phyloP scores from a whole-genome alignment of 805 yeast species.

The Vanderwaltozyma polyspora region DNA sequence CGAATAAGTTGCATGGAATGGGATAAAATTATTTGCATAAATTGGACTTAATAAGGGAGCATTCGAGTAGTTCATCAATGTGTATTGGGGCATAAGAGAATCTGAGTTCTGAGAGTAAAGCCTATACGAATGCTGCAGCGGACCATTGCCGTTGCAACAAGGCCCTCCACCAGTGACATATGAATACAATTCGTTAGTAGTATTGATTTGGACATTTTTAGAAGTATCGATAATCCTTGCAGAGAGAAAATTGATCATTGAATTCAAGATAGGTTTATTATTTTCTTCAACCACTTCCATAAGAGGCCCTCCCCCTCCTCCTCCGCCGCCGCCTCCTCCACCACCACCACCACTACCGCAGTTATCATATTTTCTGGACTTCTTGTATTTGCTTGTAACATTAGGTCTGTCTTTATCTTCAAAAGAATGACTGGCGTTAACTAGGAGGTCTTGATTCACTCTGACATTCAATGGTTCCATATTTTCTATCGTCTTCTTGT shows the following conservation, averaged over 20 bases:
- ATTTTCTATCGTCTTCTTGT: too few relatives aligned
- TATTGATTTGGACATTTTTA: conserved; percentile 1
- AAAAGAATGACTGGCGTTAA: too few relatives aligned
- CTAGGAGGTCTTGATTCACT: too few relatives aligned
- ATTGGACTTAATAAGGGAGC: conserved; percentile 2
- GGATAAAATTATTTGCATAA: conserved; percentile 8
- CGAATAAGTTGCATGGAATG: conserved; percentile 7
- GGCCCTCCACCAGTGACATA: not conserved
- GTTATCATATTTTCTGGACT: too few relatives aligned
- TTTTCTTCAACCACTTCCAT: not conserved
- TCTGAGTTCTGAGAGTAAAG: conserved; percentile 5
- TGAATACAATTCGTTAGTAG: conserved; percentile 2
- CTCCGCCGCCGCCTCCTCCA: too few relatives aligned
- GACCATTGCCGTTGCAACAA: not conserved
- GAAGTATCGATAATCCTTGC: not conserved
- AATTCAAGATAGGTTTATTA: not conserved
- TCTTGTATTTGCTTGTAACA: too few relatives aligned
- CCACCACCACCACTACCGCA: too few relatives aligned
- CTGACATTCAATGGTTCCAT: too few relatives aligned
- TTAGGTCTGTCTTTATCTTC: too few relatives aligned
- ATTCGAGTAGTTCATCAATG: conserved; percentile 10
- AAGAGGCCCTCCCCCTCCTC: too few relatives aligned
- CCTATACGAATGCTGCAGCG: conserved; percentile 1
- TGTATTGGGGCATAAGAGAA: conserved; percentile 11
- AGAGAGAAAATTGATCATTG: conserved; percentile 1